Evolutionary conservation across 2,329 filamentous ascomycete genomes (phyloP).

Genomic region (Hyphodiscus sp.): DNA sequence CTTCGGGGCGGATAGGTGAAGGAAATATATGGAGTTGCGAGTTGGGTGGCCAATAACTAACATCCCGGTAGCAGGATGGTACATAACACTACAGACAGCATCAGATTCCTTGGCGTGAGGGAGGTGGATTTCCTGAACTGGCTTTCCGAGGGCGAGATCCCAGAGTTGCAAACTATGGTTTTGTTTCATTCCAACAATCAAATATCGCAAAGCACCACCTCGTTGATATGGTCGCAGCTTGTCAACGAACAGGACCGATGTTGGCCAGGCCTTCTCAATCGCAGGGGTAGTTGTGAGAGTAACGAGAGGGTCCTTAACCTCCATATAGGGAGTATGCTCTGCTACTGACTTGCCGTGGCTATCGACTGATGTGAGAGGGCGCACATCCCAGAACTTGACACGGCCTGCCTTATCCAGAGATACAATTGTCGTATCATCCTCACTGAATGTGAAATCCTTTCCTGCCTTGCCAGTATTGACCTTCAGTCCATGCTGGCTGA

Average conservation of each 20-base stretch:
- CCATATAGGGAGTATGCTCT: constrained; percentile 40
- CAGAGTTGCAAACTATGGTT: constrained; percentile 98
- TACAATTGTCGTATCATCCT: constrained; percentile 89
- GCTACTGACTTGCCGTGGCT: constrained; percentile 12
- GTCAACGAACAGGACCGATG: constrained; percentile 91
- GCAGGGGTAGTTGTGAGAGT: constrained; percentile 82
- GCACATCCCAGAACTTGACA: constrained; percentile 97
- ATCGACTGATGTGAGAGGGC: constrained; percentile 55
- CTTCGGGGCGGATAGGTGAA: constrained; percentile 88
- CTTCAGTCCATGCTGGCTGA: constrained; percentile 80
- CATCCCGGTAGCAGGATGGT: constrained; percentile 87
- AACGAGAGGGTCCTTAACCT: constrained; percentile 80
- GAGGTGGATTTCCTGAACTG: constrained; percentile 93
- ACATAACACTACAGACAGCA: constrained; percentile 95
- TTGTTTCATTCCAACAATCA: constrained; percentile 97
- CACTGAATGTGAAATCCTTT: constrained; percentile 97
- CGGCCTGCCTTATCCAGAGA: constrained; percentile 95
- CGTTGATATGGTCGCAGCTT: constrained; percentile 92
- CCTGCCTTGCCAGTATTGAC: constrained; percentile 97
- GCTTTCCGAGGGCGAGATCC: constrained; percentile 92
- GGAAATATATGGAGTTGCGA: constrained; percentile 94
- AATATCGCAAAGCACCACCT: constrained; percentile 82
- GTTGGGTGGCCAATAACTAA: constrained; percentile 94
- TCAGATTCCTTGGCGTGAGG: constrained; percentile 95
- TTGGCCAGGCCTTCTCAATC: constrained; percentile 92